phyloP scores from a whole-genome alignment of 2,329 filamentous ascomycete genomes.

The Bipolaris victoriae region DNA sequence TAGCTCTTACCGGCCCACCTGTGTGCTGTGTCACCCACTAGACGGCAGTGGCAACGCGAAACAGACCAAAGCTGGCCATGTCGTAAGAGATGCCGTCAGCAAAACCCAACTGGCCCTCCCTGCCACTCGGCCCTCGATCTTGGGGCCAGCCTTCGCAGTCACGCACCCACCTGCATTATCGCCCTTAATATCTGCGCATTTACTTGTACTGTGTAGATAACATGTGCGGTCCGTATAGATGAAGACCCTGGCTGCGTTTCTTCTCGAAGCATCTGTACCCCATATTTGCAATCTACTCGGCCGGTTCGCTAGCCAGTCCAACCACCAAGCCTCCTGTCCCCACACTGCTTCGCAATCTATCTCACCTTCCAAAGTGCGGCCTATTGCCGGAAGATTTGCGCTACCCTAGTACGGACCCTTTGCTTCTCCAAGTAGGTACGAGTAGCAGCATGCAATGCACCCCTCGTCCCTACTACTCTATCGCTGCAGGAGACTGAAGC shows the following conservation, averaged over 20 bases:
- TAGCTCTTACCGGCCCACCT: constrained; percentile 30
- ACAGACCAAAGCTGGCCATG: constrained; percentile 29
- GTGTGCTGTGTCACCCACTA: constrained; percentile 33
- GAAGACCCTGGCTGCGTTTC: constrained; percentile 21
- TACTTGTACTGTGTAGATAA: too few species aligned
- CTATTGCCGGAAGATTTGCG: constrained; percentile 42
- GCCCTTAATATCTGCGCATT: constrained; percentile 28
- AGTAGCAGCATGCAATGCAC: constrained; percentile 24
- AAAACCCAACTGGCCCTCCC: constrained; percentile 28
- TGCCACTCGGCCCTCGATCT: constrained; percentile 19
- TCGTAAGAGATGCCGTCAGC: constrained; percentile 40
- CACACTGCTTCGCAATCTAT: constrained; percentile 41
- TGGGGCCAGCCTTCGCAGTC: constrained; percentile 21
- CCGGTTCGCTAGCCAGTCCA: constrained; percentile 27
- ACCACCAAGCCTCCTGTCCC: constrained; percentile 35
- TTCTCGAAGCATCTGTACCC: constrained; percentile 43
- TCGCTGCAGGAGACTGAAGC: constrained; percentile 25
- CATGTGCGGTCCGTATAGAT: constrained; percentile 13
- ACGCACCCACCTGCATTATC: constrained; percentile 25
- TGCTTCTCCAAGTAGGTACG: constrained; percentile 33
- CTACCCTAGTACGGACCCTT: constrained; percentile 39
- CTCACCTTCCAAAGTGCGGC: constrained; percentile 24
- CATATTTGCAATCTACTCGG: constrained; percentile 44
- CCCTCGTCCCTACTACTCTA: constrained; percentile 18
- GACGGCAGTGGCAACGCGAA: constrained; percentile 38